Evolutionary conservation across 2,329 filamentous ascomycete genomes (phyloP), one percentile per base, ranked within the genome.

Genomic region (Alternaria postmessia): DNA sequence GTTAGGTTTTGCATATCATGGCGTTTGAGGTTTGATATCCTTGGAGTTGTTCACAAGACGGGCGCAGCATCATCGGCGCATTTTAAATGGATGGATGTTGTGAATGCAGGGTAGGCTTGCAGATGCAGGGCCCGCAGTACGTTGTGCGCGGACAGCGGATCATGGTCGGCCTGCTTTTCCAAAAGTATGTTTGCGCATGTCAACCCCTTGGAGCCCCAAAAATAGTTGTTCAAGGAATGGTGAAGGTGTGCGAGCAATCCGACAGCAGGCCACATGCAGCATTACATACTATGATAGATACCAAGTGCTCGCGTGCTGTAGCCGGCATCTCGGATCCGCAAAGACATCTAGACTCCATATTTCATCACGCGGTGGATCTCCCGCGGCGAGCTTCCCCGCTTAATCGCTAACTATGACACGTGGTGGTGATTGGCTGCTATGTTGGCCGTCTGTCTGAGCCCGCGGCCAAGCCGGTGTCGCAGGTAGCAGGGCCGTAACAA

Each of bases 351-450:
- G 57, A 47, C 41, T n/a, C 46, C 24, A 51, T 47, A 20, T 46
- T 28, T 11, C 34, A 55, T 59, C 39, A 51, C 47, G 39, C 26
- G 46, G 57, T 56, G 38, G 53, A 60, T 61, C 57, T 53, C 47
- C 48, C 30, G 44, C 36, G 39, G 38, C 53, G 47, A 49, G 59
- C 48, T 28, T 44, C 55, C 61, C 59, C 58, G 44, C 57, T 43
- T 49, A 49, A 47, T 47, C 44, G 39, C 22, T 30, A 26, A 36
- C 7, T 47, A 43, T 43, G 57, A 57, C 63, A 61, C 55, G 63
- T 55, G 58, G 44, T 55, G 18, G 36, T 65, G 61, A 67, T 67
- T 59, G 59, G 59, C 44, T 48, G 54, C 38, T 9, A 38, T 48
- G 26, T 5, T 44, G 39, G 61, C 52, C 54, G 54, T 28, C 46